Evolutionary conservation across 257 asterid genomes (phyloP), one percentile per base, ranked within the genome.

Genomic region (Solanum chaucha): DNA sequence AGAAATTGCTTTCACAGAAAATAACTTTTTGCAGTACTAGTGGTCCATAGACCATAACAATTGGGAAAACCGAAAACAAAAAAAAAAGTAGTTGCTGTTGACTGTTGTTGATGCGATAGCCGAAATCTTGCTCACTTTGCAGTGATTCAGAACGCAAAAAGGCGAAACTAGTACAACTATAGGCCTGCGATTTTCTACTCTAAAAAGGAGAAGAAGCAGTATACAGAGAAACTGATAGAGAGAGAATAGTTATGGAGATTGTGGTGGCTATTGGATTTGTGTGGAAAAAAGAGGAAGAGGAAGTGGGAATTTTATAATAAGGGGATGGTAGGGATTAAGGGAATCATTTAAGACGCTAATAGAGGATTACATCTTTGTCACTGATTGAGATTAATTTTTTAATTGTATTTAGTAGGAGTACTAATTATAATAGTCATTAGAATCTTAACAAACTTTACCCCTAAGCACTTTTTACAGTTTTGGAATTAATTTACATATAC

Each of bases 281-380:
- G 83, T 65, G 38, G 89, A 81, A 59, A 73, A 58, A 14, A 13
- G 35, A 67, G 13, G 46, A 78, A 86, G 59, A 40, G 87, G 74
- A 46, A 80, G 41, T 48, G 86, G 85, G 89, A 71, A 87, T 93
- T 92, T 86, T 93, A 90, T 93, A 92, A 85, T 87, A 15, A 88
- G 72, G 61, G 86, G 38, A 83, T 87, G 92, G 92, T 86, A 90
- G 92, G 94, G 95, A 92, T 93, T 91, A 46, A 87, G 88, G 92
- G 94, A 90, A 93, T 93, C 95, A 91, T 88, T 92, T 87, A 78
- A 87, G 73, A 87, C 77, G 85, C 86, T 82, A 68, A 81, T 88
- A 90, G 78, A 91, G 94, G 93, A 94, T 94, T 94, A 91, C 91
- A 89, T 92, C 94, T 93, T 95, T 95, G 97, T 92, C 98, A 93